Evolutionary conservation across 2,329 filamentous ascomycete species (phyloP).

Genomic region (Cladosporium cucumerinum): DNA sequence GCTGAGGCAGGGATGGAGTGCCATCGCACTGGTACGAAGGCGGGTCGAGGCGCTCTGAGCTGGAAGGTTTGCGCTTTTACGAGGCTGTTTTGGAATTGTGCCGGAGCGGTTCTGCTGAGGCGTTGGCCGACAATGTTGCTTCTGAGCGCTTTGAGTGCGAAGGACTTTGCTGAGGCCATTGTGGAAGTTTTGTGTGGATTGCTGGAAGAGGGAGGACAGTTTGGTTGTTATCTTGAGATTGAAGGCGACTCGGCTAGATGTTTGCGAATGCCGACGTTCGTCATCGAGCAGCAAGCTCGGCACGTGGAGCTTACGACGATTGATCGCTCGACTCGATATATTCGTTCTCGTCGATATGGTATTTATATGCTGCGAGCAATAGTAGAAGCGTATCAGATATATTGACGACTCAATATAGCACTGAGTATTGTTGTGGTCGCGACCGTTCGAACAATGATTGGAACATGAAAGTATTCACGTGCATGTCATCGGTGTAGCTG

Average conservation of each 20-base stretch:
- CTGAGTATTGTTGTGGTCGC: neutral
- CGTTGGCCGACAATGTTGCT: constrained; percentile 16
- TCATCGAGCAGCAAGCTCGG: neutral
- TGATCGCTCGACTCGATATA: neutral
- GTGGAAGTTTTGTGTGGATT: neutral
- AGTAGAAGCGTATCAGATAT: neutral
- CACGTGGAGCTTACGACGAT: neutral
- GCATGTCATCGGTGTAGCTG: neutral
- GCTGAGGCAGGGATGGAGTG: constrained; percentile 34
- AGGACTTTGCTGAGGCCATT: constrained; percentile 26
- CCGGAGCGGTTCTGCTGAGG: constrained; percentile 11
- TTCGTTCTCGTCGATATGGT: neutral
- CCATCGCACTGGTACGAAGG: constrained; percentile 32
- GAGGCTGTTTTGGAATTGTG: constrained; percentile 13
- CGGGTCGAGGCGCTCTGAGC: constrained; percentile 13
- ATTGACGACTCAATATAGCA: neutral
- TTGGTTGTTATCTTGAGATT: neutral
- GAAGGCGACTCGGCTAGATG: neutral
- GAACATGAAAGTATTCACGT: neutral
- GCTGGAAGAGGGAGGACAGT: neutral
- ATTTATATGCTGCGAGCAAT: neutral
- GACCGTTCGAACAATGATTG: neutral
- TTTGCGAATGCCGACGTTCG: constrained; percentile 7
- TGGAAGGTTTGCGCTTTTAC: constrained; percentile 18
- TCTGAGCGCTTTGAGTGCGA: constrained; percentile 22